Base-by-base conservation (phyloP, 768 basidiomycete species). In the Phlebiopsis gigantea region DNA sequence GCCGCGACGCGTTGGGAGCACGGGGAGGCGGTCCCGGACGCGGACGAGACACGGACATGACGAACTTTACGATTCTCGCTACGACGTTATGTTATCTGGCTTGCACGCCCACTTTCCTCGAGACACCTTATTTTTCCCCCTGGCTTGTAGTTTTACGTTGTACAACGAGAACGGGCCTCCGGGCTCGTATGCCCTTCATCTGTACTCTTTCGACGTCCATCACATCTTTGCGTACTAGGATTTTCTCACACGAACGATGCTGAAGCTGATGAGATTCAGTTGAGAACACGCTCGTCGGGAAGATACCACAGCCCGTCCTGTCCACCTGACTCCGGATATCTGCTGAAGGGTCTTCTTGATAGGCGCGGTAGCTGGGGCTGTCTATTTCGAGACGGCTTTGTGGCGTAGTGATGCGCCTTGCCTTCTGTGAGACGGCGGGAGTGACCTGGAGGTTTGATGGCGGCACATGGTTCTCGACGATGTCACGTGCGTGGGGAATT, bases 1-100 rank as follows among this genome's bases (percentile, higher is more conserved):
- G 55, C 48, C n/a, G 58, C 42, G 8, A 29, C 41, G 1, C 48
- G 39, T 22, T 60, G 58, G 58, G 41, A 48, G 4, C 34, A 48
- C 22, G 53, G 26, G 14, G 57, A 59, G 1, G 19, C 25, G 5
- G 51, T 24, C 41, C 15, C 26, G 22, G 21, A 41, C 12, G 12
- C 8, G 19, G 12, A 15, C 24, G 50, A 34, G 30, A 25, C 50
- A 51, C 50, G 50, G 50, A 51, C 50, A 34, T 51, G 50, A 51
- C 19, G 34, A 29, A 25, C 10, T 39, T 39, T 39, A 39, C 8
- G 34, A 39, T 39, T 10, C 34, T 39, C 34, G 3, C 12, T 39
- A 3, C 17, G 12, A 39, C 17, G 34, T 9, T 39, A 39, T 9
- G 34, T 39, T n/a, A n/a, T n/a, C 8, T 39, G 34, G 34, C 12